Evolutionary conservation across 768 basidiomycete species (phyloP).

Genomic region (Mycena rosella): DNA sequence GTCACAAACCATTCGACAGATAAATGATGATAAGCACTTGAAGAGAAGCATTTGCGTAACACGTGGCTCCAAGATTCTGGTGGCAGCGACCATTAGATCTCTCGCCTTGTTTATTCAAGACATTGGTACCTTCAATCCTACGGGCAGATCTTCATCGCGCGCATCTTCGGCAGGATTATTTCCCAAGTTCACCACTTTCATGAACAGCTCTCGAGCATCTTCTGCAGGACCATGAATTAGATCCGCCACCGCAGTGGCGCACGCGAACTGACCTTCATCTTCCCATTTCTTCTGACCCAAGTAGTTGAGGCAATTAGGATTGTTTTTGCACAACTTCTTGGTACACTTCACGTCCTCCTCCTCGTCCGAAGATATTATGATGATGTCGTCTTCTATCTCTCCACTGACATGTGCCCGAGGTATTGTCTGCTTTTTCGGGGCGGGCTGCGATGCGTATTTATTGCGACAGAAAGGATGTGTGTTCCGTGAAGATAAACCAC

Average conservation of each 20-base stretch:
- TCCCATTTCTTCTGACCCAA: constrained; percentile 90
- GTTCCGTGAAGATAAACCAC: constrained; percentile 71
- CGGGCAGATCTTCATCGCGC: constrained; percentile 70
- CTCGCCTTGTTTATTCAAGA: not conserved
- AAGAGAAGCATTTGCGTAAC: constrained; percentile 95
- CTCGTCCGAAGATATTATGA: constrained; percentile 64
- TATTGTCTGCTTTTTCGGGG: constrained; percentile 33
- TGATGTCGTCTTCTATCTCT: constrained; percentile 71
- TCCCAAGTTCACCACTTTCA: constrained; percentile 66
- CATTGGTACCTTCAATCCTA: constrained; percentile 77
- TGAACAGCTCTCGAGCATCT: constrained; percentile 61
- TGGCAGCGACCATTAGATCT: constrained; percentile 8
- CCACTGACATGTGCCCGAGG: constrained; percentile 43
- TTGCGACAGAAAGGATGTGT: constrained; percentile 68
- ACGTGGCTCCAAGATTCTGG: constrained; percentile 96
- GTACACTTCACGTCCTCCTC: constrained; percentile 70
- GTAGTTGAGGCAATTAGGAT: constrained; percentile 90
- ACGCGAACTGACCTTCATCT: constrained; percentile 63
- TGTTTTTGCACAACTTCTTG: constrained; percentile 76
- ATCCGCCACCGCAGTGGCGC: constrained; percentile 30
- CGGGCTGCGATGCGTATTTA: constrained; percentile 56
- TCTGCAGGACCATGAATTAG: constrained; percentile 53
- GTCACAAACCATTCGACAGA: constrained; percentile 15
- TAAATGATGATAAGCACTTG: constrained; percentile 65
- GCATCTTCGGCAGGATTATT: constrained; percentile 64